Evolutionary conservation across 495 filamentous ascomycete species (phyloP).

Genomic region (Thozetella sp.): DNA sequence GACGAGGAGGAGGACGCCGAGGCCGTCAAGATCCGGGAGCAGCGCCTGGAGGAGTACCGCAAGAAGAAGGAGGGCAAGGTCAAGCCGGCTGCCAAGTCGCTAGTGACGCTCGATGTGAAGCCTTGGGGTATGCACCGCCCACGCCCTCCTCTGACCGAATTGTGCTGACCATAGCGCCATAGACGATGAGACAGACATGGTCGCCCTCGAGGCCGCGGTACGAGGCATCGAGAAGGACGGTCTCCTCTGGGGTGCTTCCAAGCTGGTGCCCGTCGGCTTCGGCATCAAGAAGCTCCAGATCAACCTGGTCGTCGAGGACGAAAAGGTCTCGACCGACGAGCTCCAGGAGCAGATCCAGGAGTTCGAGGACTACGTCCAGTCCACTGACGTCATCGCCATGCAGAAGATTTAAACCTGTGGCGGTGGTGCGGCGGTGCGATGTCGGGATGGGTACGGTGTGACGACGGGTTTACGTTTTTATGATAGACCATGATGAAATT

Average conservation of each 20-base stretch:
- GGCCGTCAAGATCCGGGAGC: constrained; percentile 79
- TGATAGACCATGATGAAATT: constrained; percentile 1
- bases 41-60: constrained; percentile 89
- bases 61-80: constrained; percentile 94
- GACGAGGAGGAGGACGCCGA: constrained; percentile 94
- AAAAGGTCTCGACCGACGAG: constrained; percentile 88
- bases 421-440: too few species aligned
- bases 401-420: constrained; percentile 32
- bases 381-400: constrained; percentile 76
- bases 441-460: background rate
- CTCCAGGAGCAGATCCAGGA: constrained; percentile 79
- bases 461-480: background rate
- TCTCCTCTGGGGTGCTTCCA: constrained; percentile 93
- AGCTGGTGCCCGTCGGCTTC: constrained; percentile 87
- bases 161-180: constrained; percentile 17
- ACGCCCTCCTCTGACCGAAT: background rate
- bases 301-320: constrained; percentile 96
- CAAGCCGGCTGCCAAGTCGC: constrained; percentile 91
- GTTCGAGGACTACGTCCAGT: constrained; percentile 97
- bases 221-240: constrained; percentile 90
- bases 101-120: constrained; percentile 96
- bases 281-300: constrained; percentile 99
- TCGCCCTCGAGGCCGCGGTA: constrained; percentile 77
- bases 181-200: constrained; percentile 94
- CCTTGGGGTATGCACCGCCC: constrained; percentile 82